Base-by-base conservation (phyloP, 1,284 basidiomycete genomes). In the Retiboletus flavoniger region DNA sequence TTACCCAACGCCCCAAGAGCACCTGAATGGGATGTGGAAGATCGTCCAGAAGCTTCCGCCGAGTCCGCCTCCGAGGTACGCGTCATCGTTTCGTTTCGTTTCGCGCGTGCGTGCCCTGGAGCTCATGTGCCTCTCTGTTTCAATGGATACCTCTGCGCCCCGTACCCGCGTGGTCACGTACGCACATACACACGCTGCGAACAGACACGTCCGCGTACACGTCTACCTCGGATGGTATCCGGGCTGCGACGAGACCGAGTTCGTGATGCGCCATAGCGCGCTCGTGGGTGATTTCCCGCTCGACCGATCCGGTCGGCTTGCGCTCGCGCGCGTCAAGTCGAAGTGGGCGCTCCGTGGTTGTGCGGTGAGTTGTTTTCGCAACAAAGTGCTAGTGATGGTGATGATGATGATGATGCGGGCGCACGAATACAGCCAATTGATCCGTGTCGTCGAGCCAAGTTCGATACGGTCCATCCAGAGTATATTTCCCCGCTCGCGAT, bases 171-270 rank as follows among this genome's bases (percentile, higher is more conserved):
- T 24, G 24, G 6, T 24, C 24, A 24, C 24, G 24, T 24, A 24
- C 24, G 6, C 24, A 24, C 24, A 13, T 8, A 4, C 26, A 16
- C 28, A 26, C 16, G 11, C 3, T 11, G 7, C 31, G 31, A 32
- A 21, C 46, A 72, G 70, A 55, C 65, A 72, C 41, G 55, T 72
- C 44, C 67, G 70, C 32, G 67, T 69, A 10, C 69, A 70, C 17
- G 40, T 72, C 19, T 69, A 69, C 40, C 42, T 65, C 17, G 66
- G 60, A 3, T 69, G 69, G 67, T 34, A 44, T 3, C 58, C 59
- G 0, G 68, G 70, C 14, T 62, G 57, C 26, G 67, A 69, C 41
- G 67, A 71, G 17, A 64, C 57, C 26, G 65, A 70, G 31, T 69
- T 68, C 35, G 47, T 68, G 7, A 63, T 68, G 60, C 63, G 54